These are phyloP conservation scores for Adansonia gregorii DNA, from an alignment of 441 rosid genomes.

Conservation along the genomic window DNA sequence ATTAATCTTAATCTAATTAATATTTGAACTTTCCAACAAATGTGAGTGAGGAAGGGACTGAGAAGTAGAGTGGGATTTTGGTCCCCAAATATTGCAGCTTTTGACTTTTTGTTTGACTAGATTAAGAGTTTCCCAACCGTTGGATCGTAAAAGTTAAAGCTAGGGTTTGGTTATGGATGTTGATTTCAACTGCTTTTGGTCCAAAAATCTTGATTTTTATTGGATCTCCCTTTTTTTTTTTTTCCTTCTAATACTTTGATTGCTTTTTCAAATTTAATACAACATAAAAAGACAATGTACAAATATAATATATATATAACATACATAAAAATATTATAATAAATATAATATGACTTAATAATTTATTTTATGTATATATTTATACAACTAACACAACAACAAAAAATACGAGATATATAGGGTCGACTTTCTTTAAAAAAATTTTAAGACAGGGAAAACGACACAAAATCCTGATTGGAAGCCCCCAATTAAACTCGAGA, in stretches of 20 bases:
- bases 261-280: too few relatives aligned
- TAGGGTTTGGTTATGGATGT: background rate
- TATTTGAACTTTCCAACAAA: background rate
- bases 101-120: conserved; percentile 42
- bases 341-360: too few relatives aligned
- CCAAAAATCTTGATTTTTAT: background rate
- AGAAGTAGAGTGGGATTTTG: conserved; percentile 47
- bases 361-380: too few relatives aligned
- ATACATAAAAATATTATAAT: too few relatives aligned
- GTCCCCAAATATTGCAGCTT: conserved; percentile 38
- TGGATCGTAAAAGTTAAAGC: conserved; percentile 25
- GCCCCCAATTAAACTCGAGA: background rate
- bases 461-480: background rate
- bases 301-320: too few relatives aligned
- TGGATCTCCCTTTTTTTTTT: background rate
- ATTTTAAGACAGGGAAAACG: background rate
- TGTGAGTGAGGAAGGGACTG: conserved; percentile 1
- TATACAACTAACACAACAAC: too few relatives aligned
- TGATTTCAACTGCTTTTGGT: background rate
- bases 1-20: background rate
- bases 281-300: too few relatives aligned
- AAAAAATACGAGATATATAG: too few relatives aligned
- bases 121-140: conserved; percentile 31
- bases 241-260: background rate
- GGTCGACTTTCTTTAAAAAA: too few relatives aligned